These are phyloP conservation scores for Cenchrus fungigraminus DNA, from an alignment of 176 grass and related monocot species.

Conservation along the genomic window DNA sequence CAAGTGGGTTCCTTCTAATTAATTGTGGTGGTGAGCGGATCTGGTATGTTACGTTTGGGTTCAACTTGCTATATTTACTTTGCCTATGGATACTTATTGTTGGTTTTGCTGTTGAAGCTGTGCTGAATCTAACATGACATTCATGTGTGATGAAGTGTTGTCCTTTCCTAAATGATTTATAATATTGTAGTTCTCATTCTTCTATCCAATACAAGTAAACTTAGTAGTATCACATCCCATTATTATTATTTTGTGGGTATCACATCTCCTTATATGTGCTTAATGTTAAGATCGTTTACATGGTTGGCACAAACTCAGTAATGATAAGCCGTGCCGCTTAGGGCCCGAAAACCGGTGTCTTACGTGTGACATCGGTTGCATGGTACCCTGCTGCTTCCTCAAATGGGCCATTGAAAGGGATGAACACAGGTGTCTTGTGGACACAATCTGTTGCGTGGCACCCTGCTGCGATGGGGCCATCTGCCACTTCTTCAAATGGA, in stretches of 20 bases:
- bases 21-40: not conserved
- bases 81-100: not conserved
- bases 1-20: not conserved
- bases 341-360: not conserved
- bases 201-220: not conserved
- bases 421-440: not conserved
- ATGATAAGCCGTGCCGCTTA: not conserved
- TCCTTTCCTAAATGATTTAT: not conserved
- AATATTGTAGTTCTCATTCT: not conserved
- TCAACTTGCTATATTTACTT: not conserved
- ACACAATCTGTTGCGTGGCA: not conserved
- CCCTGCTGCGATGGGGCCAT: not conserved
- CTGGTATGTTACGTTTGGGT: not conserved
- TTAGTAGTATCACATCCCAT: not conserved
- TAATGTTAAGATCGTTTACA: slow-evolving; percentile 2
- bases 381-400: not conserved
- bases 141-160: not conserved
- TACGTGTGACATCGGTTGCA: not conserved
- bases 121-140: not conserved
- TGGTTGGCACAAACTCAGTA: not conserved
- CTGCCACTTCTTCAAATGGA: not conserved
- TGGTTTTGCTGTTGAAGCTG: not conserved
- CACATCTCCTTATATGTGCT: not conserved
- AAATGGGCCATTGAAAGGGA: not conserved
- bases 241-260: not conserved